Evolutionary conservation across 768 basidiomycete genomes (phyloP).

Genomic region (Melanogaster broomeanus): DNA sequence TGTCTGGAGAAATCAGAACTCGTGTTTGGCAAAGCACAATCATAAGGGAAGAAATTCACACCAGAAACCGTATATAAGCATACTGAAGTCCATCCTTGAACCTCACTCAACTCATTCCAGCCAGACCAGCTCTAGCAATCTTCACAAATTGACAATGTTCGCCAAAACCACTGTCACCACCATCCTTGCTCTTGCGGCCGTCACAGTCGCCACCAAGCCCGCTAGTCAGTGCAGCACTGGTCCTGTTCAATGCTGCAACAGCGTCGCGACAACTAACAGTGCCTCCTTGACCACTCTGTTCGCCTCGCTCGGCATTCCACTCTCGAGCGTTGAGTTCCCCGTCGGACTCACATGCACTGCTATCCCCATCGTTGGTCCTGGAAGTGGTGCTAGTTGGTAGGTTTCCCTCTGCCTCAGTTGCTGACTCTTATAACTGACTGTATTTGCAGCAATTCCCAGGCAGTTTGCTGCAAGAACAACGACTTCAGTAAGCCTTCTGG

Average conservation of each 20-base stretch:
- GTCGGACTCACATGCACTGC: not conserved
- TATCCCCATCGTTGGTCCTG: not conserved
- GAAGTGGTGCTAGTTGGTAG: constrained; percentile 2
- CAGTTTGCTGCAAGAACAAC: not conserved
- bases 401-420: not conserved
- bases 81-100: not conserved
- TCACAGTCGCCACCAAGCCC: not conserved
- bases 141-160: constrained; percentile 1
- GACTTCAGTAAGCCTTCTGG: constrained; percentile 1
- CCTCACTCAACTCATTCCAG: not conserved
- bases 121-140: not conserved
- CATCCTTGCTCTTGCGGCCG: constrained; percentile 3
- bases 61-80: too few relatives aligned
- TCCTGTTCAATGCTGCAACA: not conserved
- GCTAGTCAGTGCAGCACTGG: not conserved
- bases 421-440: not conserved
- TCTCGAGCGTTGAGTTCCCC: too few relatives aligned
- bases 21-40: too few relatives aligned
- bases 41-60: too few relatives aligned
- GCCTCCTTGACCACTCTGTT: not conserved
- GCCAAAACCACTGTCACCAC: not conserved
- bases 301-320: not conserved
- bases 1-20: too few relatives aligned
- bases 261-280: not conserved
- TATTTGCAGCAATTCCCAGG: not conserved